Base-by-base conservation (phyloP, 2,329 filamentous ascomycete genomes). In the Xylariaceae sp. region DNA sequence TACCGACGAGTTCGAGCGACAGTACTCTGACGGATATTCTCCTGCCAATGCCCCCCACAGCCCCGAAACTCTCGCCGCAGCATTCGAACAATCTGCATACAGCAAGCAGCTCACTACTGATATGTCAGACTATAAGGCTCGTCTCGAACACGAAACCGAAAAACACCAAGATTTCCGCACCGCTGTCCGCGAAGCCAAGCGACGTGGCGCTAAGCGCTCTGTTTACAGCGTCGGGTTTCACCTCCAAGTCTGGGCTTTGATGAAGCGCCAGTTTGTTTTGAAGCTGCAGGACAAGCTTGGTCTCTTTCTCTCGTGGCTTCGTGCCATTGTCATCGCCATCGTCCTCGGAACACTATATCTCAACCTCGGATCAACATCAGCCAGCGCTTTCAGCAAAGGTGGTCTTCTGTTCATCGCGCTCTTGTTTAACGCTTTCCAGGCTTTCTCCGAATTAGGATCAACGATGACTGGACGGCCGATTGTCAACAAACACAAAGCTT, bases 371-470 rank as follows among this genome's bases (percentile, higher is more conserved):
- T 69, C 82, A 47, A 84, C 78, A 0, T 84, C 82, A 1, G 82
- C 82, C 31, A 89, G 86, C 38, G 88, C 89, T 3, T 95, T 94
- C 70, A 88, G 86, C 60, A 84, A 90, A 66, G 89, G 89, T 57
- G 90, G 89, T 74, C 80, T 93, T 1, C 75, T 95, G 46, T 95
- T 95, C 72, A 83, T 91, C 48, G 76, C 87, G 18, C 79, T 95
- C 1, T 73, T 95, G 5, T 93, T 93, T 78, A 93, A 93, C 67
- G 87, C 88, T n/a, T 93, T 95, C 70, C 86, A 90, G 64, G 88
- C 90, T 19, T 92, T 94, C 65, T 82, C 86, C 0, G 90, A 95
- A 68, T 72, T 96, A 0, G 87, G 80, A 0, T 78, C 80, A 11
- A 88, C 87, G 1, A 93, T 94, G 88, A 73, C 85, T 14, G 89